Evolutionary conservation across 306 rosid species (phyloP).

Genomic region (Malus orientalis): DNA sequence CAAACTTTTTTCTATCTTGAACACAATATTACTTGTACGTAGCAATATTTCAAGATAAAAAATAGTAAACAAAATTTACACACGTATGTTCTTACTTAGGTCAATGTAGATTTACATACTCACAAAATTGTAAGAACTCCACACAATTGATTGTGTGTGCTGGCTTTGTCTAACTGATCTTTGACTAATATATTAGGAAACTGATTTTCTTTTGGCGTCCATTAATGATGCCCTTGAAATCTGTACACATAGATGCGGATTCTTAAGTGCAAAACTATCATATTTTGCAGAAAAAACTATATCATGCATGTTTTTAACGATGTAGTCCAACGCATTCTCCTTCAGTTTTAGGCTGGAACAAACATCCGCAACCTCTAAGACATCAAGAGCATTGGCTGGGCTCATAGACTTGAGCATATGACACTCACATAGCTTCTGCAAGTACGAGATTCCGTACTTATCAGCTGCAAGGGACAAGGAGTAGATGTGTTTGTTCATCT

Average conservation of each 20-base stretch:
- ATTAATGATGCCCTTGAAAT: conserved; percentile 50
- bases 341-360: conserved; percentile 44
- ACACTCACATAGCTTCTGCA: conserved; percentile 53
- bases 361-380: conserved; percentile 54
- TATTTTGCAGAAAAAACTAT: conserved; percentile 39
- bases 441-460: conserved; percentile 58
- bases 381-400: conserved; percentile 41
- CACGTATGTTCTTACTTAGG: too few species aligned
- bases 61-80: too few species aligned
- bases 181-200: background rate
- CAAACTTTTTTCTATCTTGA: too few species aligned
- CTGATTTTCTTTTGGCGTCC: conserved; percentile 20
- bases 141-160: too few species aligned
- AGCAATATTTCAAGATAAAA: too few species aligned
- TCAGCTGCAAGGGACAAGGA: conserved; percentile 66
- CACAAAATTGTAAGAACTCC: too few species aligned
- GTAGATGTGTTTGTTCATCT: conserved; percentile 48
- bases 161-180: too few species aligned
- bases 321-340: conserved; percentile 46
- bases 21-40: too few species aligned
- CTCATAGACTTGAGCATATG: conserved; percentile 35
- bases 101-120: too few species aligned
- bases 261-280: conserved; percentile 54
- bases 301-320: conserved; percentile 43
- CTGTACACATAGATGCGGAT: conserved; percentile 63